Percentiles rank a stretch among this genome's conserved stretches.
Conservation (phyloP, 208 protist genomes). For the Trypanosomatidae sp. region DNA sequence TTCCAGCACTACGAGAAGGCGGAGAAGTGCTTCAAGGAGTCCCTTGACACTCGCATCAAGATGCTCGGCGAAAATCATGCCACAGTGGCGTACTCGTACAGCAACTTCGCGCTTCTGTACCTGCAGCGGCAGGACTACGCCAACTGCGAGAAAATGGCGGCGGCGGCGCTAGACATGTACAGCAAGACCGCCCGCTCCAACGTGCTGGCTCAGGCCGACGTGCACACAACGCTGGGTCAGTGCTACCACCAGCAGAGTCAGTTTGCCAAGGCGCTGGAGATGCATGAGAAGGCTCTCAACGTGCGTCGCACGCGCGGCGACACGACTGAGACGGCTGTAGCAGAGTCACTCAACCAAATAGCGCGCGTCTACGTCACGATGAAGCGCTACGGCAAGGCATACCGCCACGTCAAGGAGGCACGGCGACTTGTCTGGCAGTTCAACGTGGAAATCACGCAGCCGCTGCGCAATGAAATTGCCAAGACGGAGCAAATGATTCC, state of each 20-base stretch:
- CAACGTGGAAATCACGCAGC: constrained; percentile 67
- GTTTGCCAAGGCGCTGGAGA: constrained; percentile 55
- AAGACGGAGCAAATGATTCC: constrained; percentile 84
- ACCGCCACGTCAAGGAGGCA: constrained; percentile 65
- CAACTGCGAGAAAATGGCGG: constrained; percentile 82
- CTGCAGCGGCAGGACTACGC: constrained; percentile 67
- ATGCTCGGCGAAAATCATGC: constrained; percentile 88
- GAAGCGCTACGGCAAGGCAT: constrained; percentile 73
- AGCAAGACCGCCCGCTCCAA: constrained; percentile 82
- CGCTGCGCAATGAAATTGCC: constrained; percentile 68
- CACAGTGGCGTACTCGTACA: constrained; percentile 91
- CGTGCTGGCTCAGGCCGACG: constrained; percentile 84
- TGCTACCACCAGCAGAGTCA: constrained; percentile 65
- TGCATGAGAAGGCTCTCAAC: constrained; percentile 88
- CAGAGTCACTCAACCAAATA: constrained; percentile 87
- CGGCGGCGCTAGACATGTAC: constrained; percentile 82
- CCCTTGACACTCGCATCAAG: constrained; percentile 84
- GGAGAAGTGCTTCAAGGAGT: constrained; percentile 85
- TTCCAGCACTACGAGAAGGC: constrained; percentile 91
- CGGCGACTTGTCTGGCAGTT: constrained; percentile 72
- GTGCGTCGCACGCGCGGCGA: constrained; percentile 84
- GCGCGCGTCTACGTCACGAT: constrained; percentile 69
- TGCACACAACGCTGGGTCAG: constrained; percentile 80
- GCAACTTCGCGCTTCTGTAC: constrained; percentile 86
- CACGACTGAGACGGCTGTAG: constrained; percentile 68